Conservation (phyloP, 1,284 basidiomycete species). For the Trichosporon ovoides region DNA sequence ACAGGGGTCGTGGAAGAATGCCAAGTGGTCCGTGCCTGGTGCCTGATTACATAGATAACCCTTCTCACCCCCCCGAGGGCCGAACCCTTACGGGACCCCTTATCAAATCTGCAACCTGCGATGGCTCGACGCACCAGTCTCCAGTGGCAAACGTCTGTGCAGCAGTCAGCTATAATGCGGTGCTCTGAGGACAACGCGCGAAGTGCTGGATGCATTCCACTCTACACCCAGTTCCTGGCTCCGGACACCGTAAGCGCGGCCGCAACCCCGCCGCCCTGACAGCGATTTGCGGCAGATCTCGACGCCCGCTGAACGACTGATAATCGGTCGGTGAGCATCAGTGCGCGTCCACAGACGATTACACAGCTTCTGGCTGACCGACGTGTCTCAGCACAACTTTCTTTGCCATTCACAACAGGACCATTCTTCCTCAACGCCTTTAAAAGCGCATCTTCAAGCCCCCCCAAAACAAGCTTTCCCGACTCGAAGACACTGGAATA, state of each 20-base stretch:
- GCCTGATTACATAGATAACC: conserved; percentile 6
- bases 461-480: background rate
- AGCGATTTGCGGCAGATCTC: background rate
- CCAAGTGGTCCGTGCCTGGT: background rate
- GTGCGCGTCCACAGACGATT: background rate
- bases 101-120: background rate
- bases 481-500: background rate
- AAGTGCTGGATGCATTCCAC: background rate
- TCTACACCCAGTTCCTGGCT: background rate
- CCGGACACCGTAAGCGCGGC: background rate
- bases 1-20: background rate
- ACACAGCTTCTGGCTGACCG: background rate
- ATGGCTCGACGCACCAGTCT: background rate
- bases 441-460: background rate
- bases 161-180: too few relatives aligned
- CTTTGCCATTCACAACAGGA: background rate
- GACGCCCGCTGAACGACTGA: background rate
- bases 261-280: background rate
- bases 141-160: too few relatives aligned
- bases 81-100: conserved; percentile 1
- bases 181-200: too few relatives aligned
- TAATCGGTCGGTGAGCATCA: background rate
- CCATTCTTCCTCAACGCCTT: background rate
- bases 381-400: background rate
- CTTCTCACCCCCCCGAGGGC: conserved; percentile 1